Evolutionary conservation across 768 basidiomycete genomes (phyloP).

Genomic region (Suillus discolor): DNA sequence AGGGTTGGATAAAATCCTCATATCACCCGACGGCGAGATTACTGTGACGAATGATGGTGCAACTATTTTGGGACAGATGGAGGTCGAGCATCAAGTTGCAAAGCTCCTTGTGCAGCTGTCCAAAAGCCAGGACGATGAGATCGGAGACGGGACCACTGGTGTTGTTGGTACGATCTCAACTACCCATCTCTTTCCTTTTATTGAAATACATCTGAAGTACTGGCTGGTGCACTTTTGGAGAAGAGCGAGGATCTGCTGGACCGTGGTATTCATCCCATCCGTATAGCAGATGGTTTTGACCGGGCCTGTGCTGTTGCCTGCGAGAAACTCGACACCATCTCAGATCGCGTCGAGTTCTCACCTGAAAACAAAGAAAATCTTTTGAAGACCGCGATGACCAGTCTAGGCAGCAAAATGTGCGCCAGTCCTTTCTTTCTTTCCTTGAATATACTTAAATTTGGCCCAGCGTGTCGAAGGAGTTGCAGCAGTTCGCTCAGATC

Average conservation of each 20-base stretch:
- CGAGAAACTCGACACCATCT: slow-evolving; percentile 86
- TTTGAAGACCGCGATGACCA: slow-evolving; percentile 93
- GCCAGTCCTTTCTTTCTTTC: slow-evolving; percentile 23
- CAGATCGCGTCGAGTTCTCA: slow-evolving; percentile 87
- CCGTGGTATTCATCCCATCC: slow-evolving; percentile 97
- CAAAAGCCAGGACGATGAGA: slow-evolving; percentile 99
- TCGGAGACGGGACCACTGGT: slow-evolving; percentile 98
- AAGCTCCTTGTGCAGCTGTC: slow-evolving; percentile 96
- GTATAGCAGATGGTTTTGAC: slow-evolving; percentile 99
- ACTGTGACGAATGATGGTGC: slow-evolving; percentile 99
- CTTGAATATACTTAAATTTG: slow-evolving; percentile 9
- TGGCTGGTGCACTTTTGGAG: slow-evolving; percentile 96
- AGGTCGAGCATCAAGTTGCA: slow-evolving; percentile 98
- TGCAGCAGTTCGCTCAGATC: slow-evolving; percentile 93
- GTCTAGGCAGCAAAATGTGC: slow-evolving; percentile 97
- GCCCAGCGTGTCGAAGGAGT: slow-evolving; percentile 92
- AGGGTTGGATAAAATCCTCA: slow-evolving; percentile 95
- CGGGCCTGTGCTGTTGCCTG: slow-evolving; percentile 90
- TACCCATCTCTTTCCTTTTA: slow-evolving; percentile 10
- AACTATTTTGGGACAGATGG: slow-evolving; percentile 98
- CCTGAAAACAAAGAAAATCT: slow-evolving; percentile 82
- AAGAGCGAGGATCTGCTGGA: slow-evolving; percentile 96
- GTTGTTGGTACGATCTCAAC: slow-evolving; percentile 81
- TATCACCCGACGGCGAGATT: slow-evolving; percentile 97
- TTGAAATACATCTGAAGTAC: slow-evolving; percentile 52